Conservation (phyloP, 1,139 yeast species). For the Zygosaccharomyces pseudobailii region DNA sequence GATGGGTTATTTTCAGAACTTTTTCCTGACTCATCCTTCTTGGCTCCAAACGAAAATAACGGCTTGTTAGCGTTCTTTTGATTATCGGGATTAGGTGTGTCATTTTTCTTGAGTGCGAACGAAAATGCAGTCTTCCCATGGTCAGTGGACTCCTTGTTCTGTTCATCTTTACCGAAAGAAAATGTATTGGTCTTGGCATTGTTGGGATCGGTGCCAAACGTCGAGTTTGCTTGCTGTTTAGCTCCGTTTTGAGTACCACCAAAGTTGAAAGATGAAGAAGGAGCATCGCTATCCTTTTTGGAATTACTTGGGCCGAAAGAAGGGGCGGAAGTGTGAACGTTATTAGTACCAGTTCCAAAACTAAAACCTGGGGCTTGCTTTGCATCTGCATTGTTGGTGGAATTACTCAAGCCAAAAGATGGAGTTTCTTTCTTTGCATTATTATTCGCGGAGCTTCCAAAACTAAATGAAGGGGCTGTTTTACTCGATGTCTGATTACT, state of each 20-base stretch:
- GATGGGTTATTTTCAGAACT: constrained; percentile 16
- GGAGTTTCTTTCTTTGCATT: neutral
- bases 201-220: neutral
- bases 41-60: constrained; percentile 23
- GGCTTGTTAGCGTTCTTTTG: constrained; percentile 11
- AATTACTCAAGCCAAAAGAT: neutral
- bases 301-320: neutral
- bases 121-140: constrained; percentile 26
- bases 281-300: neutral
- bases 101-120: constrained; percentile 15
- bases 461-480: constrained; percentile 18
- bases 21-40: constrained; percentile 4
- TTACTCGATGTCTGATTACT: too few species aligned
- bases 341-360: too few species aligned
- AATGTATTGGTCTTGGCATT: constrained; percentile 1
- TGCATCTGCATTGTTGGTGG: too few species aligned
- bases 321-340: neutral
- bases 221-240: neutral
- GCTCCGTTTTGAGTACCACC: neutral
- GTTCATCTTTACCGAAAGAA: constrained; percentile 12
- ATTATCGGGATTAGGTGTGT: neutral
- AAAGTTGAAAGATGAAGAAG: neutral
- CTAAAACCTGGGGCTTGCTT: too few species aligned
- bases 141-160: neutral
- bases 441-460: constrained; percentile 29